phyloP scores from a whole-genome alignment of 495 filamentous ascomycete genomes.

The Hyaloscypha bicolor region DNA sequence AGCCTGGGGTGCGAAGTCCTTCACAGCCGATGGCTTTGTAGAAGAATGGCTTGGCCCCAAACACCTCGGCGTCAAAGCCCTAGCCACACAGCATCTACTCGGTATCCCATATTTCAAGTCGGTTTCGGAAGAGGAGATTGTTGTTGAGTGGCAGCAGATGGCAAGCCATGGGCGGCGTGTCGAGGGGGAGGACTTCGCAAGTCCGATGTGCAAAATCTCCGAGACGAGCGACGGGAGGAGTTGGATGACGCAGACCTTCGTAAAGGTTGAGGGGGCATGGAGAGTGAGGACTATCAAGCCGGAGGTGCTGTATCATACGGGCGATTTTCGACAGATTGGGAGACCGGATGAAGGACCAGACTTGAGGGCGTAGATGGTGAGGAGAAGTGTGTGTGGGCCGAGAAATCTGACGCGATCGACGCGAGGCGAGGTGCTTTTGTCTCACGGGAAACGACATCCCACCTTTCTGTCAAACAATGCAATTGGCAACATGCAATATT shows the following conservation, averaged over 20 bases:
- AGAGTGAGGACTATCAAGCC: constrained; percentile 32
- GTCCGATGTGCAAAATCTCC: constrained; percentile 66
- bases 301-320: constrained; percentile 30
- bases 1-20: constrained; percentile 26
- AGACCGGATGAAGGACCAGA: constrained; percentile 15
- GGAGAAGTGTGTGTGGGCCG: not conserved
- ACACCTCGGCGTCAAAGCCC: constrained; percentile 32
- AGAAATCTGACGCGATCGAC: not conserved
- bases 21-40: constrained; percentile 28
- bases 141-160: constrained; percentile 36
- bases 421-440: not conserved
- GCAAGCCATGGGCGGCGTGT: constrained; percentile 31
- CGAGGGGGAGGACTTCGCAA: constrained; percentile 23
- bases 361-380: constrained; percentile 4
- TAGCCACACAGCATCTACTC: constrained; percentile 37
- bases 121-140: constrained; percentile 33
- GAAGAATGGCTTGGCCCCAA: constrained; percentile 29
- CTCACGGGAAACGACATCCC: not conserved
- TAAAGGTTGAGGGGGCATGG: constrained; percentile 36
- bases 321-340: constrained; percentile 29
- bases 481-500: too few relatives aligned
- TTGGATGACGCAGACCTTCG: constrained; percentile 48
- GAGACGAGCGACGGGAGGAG: constrained; percentile 63
- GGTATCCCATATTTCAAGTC: constrained; percentile 34
- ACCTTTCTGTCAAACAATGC: not conserved